Evolutionary conservation across 148 eudicot genomes (phyloP).

Genomic region (Persicaria tinctoria): DNA sequence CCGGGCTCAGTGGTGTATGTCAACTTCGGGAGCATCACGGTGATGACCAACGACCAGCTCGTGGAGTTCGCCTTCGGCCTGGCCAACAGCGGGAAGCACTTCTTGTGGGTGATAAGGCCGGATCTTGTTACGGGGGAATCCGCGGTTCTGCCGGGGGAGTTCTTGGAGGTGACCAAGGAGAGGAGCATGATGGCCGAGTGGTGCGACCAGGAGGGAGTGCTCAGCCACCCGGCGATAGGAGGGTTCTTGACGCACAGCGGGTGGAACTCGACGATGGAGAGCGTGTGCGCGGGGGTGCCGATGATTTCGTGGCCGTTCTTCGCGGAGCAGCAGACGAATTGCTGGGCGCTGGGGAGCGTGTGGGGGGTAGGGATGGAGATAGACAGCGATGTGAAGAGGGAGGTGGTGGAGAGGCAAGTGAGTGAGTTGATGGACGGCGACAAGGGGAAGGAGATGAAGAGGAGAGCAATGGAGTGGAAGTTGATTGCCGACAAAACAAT

Average conservation of each 20-base stretch:
- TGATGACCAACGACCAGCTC: not conserved
- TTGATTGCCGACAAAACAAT: not conserved
- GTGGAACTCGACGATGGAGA: slow-evolving; percentile 9
- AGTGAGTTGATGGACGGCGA: slow-evolving; percentile 10
- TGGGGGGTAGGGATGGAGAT: slow-evolving; percentile 9
- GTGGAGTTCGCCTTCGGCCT: not conserved
- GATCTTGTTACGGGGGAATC: not conserved
- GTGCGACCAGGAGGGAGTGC: not conserved
- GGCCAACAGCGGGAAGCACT: not conserved
- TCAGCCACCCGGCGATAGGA: not conserved
- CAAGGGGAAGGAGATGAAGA: not conserved
- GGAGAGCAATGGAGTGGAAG: not conserved
- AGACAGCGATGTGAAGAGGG: slow-evolving; percentile 6
- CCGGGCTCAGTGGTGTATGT: slow-evolving; percentile 6
- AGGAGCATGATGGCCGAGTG: not conserved
- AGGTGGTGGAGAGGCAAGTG: not conserved
- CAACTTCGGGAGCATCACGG: slow-evolving; percentile 8
- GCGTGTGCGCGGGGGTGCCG: not conserved
- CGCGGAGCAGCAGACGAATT: slow-evolving; percentile 9
- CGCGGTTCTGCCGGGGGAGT: not conserved
- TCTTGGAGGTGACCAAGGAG: slow-evolving; percentile 1
- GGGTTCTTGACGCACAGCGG: slow-evolving; percentile 9
- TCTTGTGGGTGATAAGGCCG: slow-evolving; percentile 8
- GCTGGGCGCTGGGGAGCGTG: not conserved
- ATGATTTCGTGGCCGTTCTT: slow-evolving; percentile 8